Base-by-base conservation (phyloP, 1,284 basidiomycete genomes). In the Tilletia setariae region DNA sequence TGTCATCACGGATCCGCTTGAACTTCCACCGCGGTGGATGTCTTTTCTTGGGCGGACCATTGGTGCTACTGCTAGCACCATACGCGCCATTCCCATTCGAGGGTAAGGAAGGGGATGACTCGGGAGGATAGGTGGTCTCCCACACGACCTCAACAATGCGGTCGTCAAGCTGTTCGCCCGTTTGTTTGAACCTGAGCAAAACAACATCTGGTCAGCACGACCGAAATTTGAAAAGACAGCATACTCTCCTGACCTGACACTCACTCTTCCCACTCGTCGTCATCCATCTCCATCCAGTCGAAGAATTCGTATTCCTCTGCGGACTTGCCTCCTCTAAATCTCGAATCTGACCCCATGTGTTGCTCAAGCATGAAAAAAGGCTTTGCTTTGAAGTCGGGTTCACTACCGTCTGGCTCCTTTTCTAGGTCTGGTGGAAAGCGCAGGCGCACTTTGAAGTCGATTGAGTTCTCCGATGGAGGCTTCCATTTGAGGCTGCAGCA, bases 381-480 rank as follows among this genome's bases (percentile, higher is more conserved):
- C 83, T 94, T 97, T 9, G 89, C 89, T 66, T 85, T 85, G 71
- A 90, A 90, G 79, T 98, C 93, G 0, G 92, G 91, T 76, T 74
- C 68, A 21, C 74, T 73, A 82, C 32, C 35, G 84, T 83, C 1
- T 9, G 76, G 75, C 35, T 78, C 79, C 13, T 59, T 61, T 4
- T 73, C 69, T 1, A 78, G 66, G 42, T 80, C 77, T 0, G 93
- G 89, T 1, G 95, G 94, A 82, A 98, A 99, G 44, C 92, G 89
- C 21, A 99, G 86, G 65, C 94, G 87, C 15, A 98, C 89, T 81
- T 93, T 93, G 86, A 98, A 98, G 83, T 99, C 96, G 79, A 98
- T 91, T 2, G 93, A 94, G 83, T 99, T 99, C 80, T 98, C 96
- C 1, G 90, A 91, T 2, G 96, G 94, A 0, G 95, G 94, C 84